phyloP scores from a whole-genome alignment of 768 basidiomycete genomes.

The Amanita muscaria region DNA sequence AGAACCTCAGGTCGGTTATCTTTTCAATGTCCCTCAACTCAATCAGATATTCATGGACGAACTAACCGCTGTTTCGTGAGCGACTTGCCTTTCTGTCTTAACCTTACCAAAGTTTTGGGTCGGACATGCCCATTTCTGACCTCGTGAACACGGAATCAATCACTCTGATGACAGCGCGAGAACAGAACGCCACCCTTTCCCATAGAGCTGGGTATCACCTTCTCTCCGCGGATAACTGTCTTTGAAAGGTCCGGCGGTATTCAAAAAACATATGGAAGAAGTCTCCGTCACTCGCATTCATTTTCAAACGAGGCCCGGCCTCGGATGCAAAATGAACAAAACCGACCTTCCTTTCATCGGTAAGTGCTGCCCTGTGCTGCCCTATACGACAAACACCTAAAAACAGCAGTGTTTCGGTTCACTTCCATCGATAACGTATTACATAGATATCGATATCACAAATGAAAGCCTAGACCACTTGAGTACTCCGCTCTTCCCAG shows the following conservation, averaged over 20 bases:
- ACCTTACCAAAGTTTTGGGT: background rate
- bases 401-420: background rate
- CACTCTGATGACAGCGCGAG: slow-evolving; percentile 1
- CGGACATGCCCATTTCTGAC: background rate
- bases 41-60: slow-evolving; percentile 6
- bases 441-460: background rate
- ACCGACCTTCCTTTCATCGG: background rate
- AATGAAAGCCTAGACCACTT: too few species aligned
- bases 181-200: background rate
- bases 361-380: too few species aligned
- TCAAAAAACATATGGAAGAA: too few species aligned
- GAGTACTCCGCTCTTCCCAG: background rate
- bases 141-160: slow-evolving; percentile 5
- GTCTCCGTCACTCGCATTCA: too few species aligned
- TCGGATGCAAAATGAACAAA: too few species aligned
- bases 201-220: background rate
- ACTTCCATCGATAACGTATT: slow-evolving; percentile 1
- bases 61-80: slow-evolving; percentile 6
- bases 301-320: too few species aligned
- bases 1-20: slow-evolving; percentile 2
- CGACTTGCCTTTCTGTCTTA: slow-evolving; percentile 3
- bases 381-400: background rate
- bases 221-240: slow-evolving; percentile 5
- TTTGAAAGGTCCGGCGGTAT: background rate
- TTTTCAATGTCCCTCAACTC: slow-evolving; percentile 1